These are phyloP conservation scores for Vicia sativa DNA, from an alignment of 306 rosid genomes.

Conservation along the genomic window DNA sequence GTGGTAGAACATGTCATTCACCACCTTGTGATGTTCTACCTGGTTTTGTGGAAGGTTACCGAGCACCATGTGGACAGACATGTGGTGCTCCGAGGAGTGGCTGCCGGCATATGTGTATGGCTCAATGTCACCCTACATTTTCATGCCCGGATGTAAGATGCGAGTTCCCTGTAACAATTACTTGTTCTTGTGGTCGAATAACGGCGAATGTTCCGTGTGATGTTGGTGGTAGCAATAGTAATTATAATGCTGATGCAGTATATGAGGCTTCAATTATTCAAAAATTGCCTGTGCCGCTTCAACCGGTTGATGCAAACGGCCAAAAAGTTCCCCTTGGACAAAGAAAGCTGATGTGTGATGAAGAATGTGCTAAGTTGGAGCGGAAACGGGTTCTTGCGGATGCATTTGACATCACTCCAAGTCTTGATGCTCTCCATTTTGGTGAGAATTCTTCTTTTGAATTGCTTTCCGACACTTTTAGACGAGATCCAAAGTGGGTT, in stretches of 20 bases:
- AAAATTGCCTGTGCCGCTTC: conserved; percentile 71
- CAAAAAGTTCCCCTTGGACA: conserved; percentile 77
- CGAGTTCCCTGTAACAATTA: conserved; percentile 63
- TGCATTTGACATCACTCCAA: conserved; percentile 81
- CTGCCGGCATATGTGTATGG: conserved; percentile 82
- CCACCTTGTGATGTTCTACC: conserved; percentile 65
- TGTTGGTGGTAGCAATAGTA: conserved; percentile 63
- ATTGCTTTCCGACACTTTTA: conserved; percentile 61
- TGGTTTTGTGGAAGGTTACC: conserved; percentile 49
- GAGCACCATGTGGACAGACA: conserved; percentile 81
- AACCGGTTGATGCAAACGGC: conserved; percentile 65
- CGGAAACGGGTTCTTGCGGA: conserved; percentile 90
- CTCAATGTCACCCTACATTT: conserved; percentile 80
- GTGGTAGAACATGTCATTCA: conserved; percentile 80
- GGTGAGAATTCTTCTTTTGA: conserved; percentile 72
- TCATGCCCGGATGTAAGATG: conserved; percentile 80
- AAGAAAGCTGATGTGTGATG: conserved; percentile 84
- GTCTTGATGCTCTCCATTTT: conserved; percentile 81
- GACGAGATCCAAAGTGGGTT: conserved; percentile 92
- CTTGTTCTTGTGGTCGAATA: conserved; percentile 81
- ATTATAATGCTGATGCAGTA: conserved; percentile 62
- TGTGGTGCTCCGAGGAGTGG: conserved; percentile 93
- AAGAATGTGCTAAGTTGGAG: conserved; percentile 89
- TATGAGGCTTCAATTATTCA: conserved; percentile 74
- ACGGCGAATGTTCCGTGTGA: conserved; percentile 83